A percentile compares a stretch with the other conserved stretches of the same genome.
Conservation (phyloP, 768 basidiomycete species). For the Candolleomyces efflorescens region DNA sequence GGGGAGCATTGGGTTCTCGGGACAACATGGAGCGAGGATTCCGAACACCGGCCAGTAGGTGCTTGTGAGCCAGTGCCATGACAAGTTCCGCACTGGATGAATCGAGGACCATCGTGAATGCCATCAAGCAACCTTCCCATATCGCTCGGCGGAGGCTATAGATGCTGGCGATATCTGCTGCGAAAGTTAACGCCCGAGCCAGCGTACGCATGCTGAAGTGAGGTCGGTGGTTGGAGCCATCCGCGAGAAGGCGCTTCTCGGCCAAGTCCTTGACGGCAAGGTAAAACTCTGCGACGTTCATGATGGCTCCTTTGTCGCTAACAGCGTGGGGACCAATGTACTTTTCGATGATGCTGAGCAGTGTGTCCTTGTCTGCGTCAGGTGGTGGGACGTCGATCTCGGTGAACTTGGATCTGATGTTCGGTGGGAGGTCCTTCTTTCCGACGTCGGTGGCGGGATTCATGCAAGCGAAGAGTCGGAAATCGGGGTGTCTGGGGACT, state of each 20-base stretch:
- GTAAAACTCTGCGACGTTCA: conserved; percentile 93
- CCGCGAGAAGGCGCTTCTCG: conserved; percentile 74
- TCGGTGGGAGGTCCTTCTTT: conserved; percentile 93
- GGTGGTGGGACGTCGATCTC: conserved; percentile 95
- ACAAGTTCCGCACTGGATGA: conserved; percentile 63
- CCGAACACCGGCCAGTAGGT: conserved; percentile 74
- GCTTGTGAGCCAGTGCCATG: conserved; percentile 63
- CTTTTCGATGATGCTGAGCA: conserved; percentile 80
- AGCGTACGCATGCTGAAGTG: conserved; percentile 98
- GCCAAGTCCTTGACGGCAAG: conserved; percentile 72
- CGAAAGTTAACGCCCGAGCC: conserved; percentile 85
- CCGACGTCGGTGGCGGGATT: conserved; percentile 99
- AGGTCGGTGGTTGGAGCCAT: conserved; percentile 88
- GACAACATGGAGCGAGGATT: conserved; percentile 74
- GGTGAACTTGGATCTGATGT: conserved; percentile 88
- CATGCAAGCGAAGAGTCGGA: conserved; percentile 98
- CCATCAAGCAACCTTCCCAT: conserved; percentile 98
- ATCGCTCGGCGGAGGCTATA: conserved; percentile 84
- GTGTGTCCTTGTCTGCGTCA: conserved; percentile 86
- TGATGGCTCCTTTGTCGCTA: conserved; percentile 81
- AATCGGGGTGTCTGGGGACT: conserved; percentile 88
- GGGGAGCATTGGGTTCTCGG: conserved; percentile 61
- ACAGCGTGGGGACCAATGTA: conserved; percentile 84
- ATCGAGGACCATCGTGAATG: conserved; percentile 95
- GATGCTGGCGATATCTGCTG: conserved; percentile 69